Evolutionary conservation across 805 yeast species (phyloP), one percentile per base, ranked within the genome.

Genomic region (Hanseniaspora hatyaiensis): DNA sequence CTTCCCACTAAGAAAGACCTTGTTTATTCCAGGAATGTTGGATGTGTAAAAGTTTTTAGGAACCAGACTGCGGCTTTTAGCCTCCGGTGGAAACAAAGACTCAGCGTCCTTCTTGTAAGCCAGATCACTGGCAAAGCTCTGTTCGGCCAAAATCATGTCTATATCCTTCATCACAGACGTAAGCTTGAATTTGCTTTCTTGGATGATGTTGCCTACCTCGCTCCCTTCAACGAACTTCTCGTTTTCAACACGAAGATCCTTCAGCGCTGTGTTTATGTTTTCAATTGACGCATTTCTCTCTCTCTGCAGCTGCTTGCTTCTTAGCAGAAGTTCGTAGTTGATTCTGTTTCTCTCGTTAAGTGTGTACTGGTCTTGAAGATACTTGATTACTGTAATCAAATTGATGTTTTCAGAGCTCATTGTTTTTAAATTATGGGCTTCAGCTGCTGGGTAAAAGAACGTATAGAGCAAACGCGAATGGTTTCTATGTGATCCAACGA

Each of bases 351-450:
- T 70, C 57, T 78, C 82, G 57, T 73, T 74, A 50, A 69, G 70
- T 47, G 78, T 76, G 70, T 77, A 77, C 54, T 78, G 82, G 20
- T 72, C 64, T 57, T 78, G 82, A 55, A 78, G 65, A 52, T 73
- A 78, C 55, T 75, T 73, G 76, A 78, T 75, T 28, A 78, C 77
- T 43, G 37, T 37, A 2, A 45, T 45, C 9, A 45, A 26, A 19
- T 45, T 45, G 5, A 45, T 8, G 16, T 37, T 36, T 31, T 45
- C 30, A 9, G 30, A 13, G 8, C 26, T n/a, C 49, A 45, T 45
- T 6, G 5, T 12, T 12, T n/a, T n/a, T n/a, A n/a, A n/a, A n/a
- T n/a, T n/a, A n/a, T n/a, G n/a, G n/a, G n/a, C n/a, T n/a, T n/a
- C n/a, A n/a, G n/a, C n/a, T n/a, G n/a, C n/a, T n/a, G n/a, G n/a